A percentile compares a stretch with the other conserved stretches of the same genome.
Evolutionary conservation across 805 yeast genomes (phyloP).

Genomic region (Myxozyma neglecta): DNA sequence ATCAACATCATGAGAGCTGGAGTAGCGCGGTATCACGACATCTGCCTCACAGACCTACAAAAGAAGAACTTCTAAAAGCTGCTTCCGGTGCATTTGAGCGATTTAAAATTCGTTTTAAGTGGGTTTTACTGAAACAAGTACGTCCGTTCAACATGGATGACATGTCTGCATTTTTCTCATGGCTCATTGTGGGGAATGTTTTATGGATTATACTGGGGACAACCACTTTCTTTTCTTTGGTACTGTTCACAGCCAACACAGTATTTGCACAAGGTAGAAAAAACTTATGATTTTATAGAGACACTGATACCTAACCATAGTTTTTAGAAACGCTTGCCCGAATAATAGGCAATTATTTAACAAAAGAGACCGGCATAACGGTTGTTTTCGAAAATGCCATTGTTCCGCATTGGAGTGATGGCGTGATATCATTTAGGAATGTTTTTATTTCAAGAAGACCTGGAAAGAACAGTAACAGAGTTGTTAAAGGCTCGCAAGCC

Average conservation of each 20-base stretch:
- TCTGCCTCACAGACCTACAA: constrained; percentile 35
- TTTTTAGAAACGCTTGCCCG: constrained; percentile 69
- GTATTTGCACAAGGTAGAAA: constrained; percentile 67
- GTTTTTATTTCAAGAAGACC: constrained; percentile 89
- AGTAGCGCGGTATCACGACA: constrained; percentile 22
- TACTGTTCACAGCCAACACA: constrained; percentile 75
- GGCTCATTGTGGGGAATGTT: constrained; percentile 88
- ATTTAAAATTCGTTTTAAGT: constrained; percentile 55
- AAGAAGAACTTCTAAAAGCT: constrained; percentile 48
- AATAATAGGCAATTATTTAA: constrained; percentile 75
- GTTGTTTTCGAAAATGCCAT: constrained; percentile 92
- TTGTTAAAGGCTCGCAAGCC: constrained; percentile 70
- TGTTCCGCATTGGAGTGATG: constrained; percentile 90
- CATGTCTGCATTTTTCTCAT: constrained; percentile 82
- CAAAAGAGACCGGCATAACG: constrained; percentile 75
- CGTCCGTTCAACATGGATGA: constrained; percentile 93
- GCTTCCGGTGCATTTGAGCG: constrained; percentile 47
- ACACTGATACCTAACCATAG: not conserved
- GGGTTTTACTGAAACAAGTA: constrained; percentile 72
- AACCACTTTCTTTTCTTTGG: constrained; percentile 83
- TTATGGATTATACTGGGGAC: constrained; percentile 80
- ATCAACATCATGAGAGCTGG: constrained; percentile 13
- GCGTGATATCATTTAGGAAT: constrained; percentile 77
- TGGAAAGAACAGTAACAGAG: constrained; percentile 47
- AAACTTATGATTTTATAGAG: no score